phyloP scores from a whole-genome alignment of 805 yeast species.

The Candida mattraensis region DNA sequence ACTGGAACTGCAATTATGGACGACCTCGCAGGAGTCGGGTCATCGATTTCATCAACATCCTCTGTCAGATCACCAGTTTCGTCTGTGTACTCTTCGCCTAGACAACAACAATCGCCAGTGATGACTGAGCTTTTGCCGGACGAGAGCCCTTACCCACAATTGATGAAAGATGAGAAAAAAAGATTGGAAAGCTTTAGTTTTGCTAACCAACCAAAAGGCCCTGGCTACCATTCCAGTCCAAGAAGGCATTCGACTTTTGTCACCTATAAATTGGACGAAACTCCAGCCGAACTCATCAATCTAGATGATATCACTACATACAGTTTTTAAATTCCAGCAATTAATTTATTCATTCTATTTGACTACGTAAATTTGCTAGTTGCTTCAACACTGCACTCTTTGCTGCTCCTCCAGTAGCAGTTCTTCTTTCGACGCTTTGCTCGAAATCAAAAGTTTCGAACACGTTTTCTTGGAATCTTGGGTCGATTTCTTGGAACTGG shows the following conservation, averaged over 20 bases:
- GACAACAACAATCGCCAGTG: constrained; percentile 5
- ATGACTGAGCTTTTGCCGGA: constrained; percentile 6
- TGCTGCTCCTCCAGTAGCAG: constrained; percentile 97
- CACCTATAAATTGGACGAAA: constrained; percentile 9
- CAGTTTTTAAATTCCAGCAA: background rate
- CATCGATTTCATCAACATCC: constrained; percentile 4
- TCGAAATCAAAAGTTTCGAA: constrained; percentile 87
- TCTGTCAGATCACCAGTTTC: constrained; percentile 5
- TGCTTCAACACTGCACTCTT: constrained; percentile 84
- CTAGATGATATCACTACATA: constrained; percentile 20
- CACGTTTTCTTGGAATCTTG: constrained; percentile 79
- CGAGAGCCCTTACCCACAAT: constrained; percentile 5
- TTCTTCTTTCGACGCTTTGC: constrained; percentile 92
- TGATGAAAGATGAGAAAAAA: constrained; percentile 8
- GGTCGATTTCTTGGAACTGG: constrained; percentile 78
- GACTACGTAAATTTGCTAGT: constrained; percentile 39
- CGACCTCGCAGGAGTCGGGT: constrained; percentile 8
- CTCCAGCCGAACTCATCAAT: constrained; percentile 17
- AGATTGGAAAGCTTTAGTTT: constrained; percentile 17
- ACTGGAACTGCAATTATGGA: constrained; percentile 13
- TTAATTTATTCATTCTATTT: constrained; percentile 4
- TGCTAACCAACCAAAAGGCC: constrained; percentile 3
- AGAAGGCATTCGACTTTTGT: constrained; percentile 1
- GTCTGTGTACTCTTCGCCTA: constrained; percentile 11
- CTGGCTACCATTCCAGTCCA: too few relatives aligned